These are phyloP conservation scores for Ophioceras dolichostomum DNA, from an alignment of 2,329 filamentous ascomycete genomes.

Conservation along the genomic window DNA sequence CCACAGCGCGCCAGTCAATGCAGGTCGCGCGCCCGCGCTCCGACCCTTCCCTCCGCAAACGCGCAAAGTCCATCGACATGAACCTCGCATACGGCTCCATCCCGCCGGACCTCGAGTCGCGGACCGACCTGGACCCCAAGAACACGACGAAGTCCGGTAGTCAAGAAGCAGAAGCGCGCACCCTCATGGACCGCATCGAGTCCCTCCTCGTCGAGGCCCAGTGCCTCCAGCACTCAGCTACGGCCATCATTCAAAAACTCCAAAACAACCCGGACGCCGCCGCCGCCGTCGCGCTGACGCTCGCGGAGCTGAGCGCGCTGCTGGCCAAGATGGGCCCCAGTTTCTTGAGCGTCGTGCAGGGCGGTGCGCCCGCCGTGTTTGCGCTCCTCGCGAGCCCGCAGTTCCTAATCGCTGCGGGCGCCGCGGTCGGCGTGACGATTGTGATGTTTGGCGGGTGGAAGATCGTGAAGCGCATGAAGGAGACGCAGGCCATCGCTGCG, in stretches of 20 bases:
- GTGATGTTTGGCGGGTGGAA: slow-evolving; percentile 96
- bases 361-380: slow-evolving; percentile 74
- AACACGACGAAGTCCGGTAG: slow-evolving; percentile 27
- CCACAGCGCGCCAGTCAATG: slow-evolving; percentile 15
- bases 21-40: slow-evolving; percentile 24
- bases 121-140: slow-evolving; percentile 29
- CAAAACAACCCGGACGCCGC: slow-evolving; percentile 72
- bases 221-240: slow-evolving; percentile 75
- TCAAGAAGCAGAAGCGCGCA: slow-evolving; percentile 23
- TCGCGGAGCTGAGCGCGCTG: slow-evolving; percentile 81
- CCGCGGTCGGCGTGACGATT: slow-evolving; percentile 85
- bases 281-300: slow-evolving; percentile 81
- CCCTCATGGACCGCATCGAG: slow-evolving; percentile 64
- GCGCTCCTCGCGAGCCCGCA: slow-evolving; percentile 80
- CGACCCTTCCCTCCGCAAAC: slow-evolving; percentile 22
- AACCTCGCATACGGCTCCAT: slow-evolving; percentile 82
- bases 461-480: slow-evolving; percentile 77
- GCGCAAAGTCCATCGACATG: slow-evolving; percentile 61
- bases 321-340: slow-evolving; percentile 74
- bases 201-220: slow-evolving; percentile 73
- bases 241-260: slow-evolving; percentile 64
- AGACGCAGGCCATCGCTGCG: slow-evolving; percentile 20
- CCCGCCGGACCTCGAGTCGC: slow-evolving; percentile 50
- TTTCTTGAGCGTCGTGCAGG: slow-evolving; percentile 64
- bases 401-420: slow-evolving; percentile 84